Conservation (phyloP, 495 filamentous ascomycete species). For the Pseudoneurospora amorphoporcata region DNA sequence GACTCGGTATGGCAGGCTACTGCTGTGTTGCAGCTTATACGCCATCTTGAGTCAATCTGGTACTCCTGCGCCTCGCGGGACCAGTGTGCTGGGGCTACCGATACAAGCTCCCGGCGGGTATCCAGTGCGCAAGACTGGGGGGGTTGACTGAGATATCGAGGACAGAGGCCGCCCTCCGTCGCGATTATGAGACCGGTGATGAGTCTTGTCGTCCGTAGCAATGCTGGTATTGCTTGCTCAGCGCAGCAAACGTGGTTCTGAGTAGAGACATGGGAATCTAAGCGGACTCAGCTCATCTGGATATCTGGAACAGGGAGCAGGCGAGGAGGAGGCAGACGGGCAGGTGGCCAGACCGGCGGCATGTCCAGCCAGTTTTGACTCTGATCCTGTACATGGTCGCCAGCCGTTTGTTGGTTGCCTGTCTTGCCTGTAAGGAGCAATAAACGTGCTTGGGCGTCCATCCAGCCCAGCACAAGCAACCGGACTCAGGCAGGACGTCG, state of each 20-base stretch:
- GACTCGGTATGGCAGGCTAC: slow-evolving; percentile 15
- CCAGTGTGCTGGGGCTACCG: slow-evolving; percentile 12
- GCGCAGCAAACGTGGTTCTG: not conserved
- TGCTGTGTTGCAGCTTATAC: slow-evolving; percentile 19
- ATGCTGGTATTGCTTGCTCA: not conserved
- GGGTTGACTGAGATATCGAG: not conserved
- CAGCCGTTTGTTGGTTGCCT: not conserved
- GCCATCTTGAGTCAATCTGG: slow-evolving; percentile 27
- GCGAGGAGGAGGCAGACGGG: not conserved
- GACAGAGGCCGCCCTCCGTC: not conserved
- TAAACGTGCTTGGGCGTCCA: not conserved
- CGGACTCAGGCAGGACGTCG: not conserved
- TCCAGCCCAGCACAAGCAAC: not conserved
- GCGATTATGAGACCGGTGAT: not conserved
- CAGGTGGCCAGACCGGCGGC: not conserved
- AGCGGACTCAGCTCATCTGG: not conserved
- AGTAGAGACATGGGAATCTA: not conserved
- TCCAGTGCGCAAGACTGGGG: not conserved
- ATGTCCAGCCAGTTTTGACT: not conserved
- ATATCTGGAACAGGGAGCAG: not conserved
- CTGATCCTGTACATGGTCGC: not conserved
- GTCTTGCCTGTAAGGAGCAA: not conserved
- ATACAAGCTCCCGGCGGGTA: not conserved
- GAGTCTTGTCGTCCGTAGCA: not conserved
- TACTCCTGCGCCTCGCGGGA: slow-evolving; percentile 18